phyloP scores from a whole-genome alignment of 83 land plant species.

The Larix sibirica region DNA sequence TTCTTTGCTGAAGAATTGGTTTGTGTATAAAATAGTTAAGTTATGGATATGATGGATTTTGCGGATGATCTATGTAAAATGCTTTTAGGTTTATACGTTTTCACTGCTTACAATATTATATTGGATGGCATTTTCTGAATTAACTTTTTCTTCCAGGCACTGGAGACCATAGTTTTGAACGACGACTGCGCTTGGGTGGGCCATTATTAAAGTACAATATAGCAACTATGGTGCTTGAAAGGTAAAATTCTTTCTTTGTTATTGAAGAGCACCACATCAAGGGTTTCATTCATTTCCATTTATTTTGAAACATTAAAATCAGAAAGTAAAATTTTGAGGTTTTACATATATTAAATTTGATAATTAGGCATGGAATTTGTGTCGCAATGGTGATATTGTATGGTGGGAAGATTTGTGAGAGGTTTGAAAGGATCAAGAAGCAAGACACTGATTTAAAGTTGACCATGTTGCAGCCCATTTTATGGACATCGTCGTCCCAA shows the following conservation, averaged over 20 bases:
- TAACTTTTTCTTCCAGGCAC: conserved; percentile 59
- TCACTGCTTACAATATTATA: neutral
- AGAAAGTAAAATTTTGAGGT: neutral
- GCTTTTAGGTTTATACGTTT: too few relatives aligned
- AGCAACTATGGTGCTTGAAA: conserved; percentile 99
- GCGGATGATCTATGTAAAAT: neutral
- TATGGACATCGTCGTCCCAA: conserved; percentile 90
- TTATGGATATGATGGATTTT: neutral
- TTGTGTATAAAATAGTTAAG: neutral
- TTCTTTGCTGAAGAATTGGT: neutral
- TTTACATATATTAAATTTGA: neutral
- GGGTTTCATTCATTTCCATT: neutral
- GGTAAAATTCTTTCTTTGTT: conserved; percentile 37
- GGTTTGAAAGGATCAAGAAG: conserved; percentile 3
- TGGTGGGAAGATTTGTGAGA: neutral
- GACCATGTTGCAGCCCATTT: conserved; percentile 79
- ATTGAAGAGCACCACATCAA: neutral
- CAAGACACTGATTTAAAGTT: conserved; percentile 6
- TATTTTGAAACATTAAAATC: neutral
- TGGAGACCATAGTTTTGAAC: conserved; percentile 95
- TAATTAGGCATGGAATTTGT: neutral
- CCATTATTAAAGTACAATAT: conserved; percentile 91
- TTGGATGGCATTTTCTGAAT: neutral
- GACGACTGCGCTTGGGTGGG: conserved; percentile 90
- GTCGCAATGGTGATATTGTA: neutral